A percentile compares a stretch with the other conserved stretches of the same genome.
These are phyloP conservation scores for Calocybe indica DNA, from an alignment of 768 basidiomycete species.

Conservation along the genomic window DNA sequence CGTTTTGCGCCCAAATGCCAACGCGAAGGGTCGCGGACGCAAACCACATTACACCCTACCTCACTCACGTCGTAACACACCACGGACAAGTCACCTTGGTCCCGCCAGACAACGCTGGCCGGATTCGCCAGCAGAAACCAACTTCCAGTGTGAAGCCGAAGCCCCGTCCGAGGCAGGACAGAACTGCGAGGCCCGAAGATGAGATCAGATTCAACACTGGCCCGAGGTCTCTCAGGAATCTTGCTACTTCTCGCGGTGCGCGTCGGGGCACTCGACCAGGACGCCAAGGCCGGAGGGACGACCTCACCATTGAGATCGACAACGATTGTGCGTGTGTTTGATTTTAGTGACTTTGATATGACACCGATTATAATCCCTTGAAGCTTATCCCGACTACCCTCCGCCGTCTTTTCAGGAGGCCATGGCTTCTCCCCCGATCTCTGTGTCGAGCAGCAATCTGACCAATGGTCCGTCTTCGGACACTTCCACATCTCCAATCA, in stretches of 20 bases:
- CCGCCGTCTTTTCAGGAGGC: conserved; percentile 77
- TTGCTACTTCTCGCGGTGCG: conserved; percentile 17
- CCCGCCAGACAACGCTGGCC: conserved; percentile 46
- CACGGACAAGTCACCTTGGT: conserved; percentile 45
- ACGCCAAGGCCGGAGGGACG: conserved; percentile 21
- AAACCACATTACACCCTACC: conserved; percentile 48
- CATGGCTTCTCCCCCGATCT: conserved; percentile 24
- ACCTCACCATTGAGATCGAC: conserved; percentile 12
- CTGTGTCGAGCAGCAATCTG: too few species aligned
- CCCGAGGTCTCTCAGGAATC: conserved; percentile 23
- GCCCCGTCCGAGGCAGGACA: conserved; percentile 32
- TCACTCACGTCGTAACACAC: conserved; percentile 48
- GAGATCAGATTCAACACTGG: conserved; percentile 39
- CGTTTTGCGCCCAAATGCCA: too few species aligned
- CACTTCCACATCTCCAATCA: too few species aligned
- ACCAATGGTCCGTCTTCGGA: conserved; percentile 18
- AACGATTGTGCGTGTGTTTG: conserved; percentile 1
- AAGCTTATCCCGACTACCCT: conserved; percentile 56
- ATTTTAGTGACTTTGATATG: not conserved
- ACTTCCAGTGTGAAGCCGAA: conserved; percentile 25
- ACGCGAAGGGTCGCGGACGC: too few species aligned
- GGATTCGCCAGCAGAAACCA: conserved; percentile 29
- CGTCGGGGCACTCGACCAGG: conserved; percentile 15
- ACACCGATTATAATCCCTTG: conserved; percentile 7
- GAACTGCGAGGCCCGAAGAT: conserved; percentile 39